These are phyloP conservation scores for Juglanconis sp. DNA, from an alignment of 2,329 filamentous ascomycete species.

Conservation along the genomic window DNA sequence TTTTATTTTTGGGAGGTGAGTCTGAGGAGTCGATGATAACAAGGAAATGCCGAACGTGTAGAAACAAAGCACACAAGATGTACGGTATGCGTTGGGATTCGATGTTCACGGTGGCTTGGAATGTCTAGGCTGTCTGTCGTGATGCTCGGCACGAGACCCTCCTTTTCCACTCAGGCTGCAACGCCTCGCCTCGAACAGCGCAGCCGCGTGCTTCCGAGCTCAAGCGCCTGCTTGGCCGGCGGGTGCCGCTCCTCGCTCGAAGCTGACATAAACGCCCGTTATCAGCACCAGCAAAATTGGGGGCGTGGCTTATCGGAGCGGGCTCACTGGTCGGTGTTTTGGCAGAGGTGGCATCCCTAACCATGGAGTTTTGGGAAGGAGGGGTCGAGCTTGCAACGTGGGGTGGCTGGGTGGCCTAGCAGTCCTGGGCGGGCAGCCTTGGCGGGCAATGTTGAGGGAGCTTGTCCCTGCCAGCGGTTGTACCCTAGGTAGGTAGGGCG, in stretches of 20 bases:
- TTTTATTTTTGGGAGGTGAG: neutral
- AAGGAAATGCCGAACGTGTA: neutral
- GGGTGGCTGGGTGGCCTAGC: neutral
- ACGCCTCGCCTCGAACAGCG: neutral
- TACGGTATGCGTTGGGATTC: neutral
- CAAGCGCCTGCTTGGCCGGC: neutral
- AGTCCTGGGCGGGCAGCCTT: neutral
- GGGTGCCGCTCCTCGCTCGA: neutral
- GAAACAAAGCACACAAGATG: neutral
- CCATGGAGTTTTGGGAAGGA: constrained; percentile 4
- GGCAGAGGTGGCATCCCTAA: neutral
- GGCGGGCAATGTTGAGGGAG: constrained; percentile 1
- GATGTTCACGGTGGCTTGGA: neutral
- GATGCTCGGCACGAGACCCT: constrained; percentile 7
- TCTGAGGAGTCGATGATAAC: neutral
- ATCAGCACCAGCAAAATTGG: neutral
- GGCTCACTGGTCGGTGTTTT: neutral
- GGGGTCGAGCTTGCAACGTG: constrained; percentile 8
- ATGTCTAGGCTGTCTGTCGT: neutral
- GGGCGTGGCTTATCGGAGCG: constrained; percentile 14
- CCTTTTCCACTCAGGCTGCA: neutral
- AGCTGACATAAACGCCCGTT: neutral
- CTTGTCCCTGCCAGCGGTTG: neutral
- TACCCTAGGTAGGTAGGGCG: neutral
- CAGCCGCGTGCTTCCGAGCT: neutral